Evolutionary conservation across 768 basidiomycete species (phyloP).

Genomic region (Termitomyces sp.): DNA sequence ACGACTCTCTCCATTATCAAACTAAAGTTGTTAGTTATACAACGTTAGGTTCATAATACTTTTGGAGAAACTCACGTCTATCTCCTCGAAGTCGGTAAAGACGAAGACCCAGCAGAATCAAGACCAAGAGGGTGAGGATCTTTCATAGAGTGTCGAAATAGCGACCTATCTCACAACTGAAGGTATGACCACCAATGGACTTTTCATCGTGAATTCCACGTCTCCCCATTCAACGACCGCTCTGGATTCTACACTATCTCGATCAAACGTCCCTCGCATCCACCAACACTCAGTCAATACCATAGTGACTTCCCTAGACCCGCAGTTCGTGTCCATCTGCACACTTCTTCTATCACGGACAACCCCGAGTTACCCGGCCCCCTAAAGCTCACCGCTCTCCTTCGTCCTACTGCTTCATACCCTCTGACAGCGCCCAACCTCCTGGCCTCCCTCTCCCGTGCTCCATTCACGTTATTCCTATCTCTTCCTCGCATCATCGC

Average conservation of each 20-base stretch:
- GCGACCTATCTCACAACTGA: background rate
- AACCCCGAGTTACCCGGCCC: background rate
- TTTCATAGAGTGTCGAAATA: background rate
- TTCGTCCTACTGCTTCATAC: background rate
- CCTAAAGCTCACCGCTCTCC: constrained; percentile 7
- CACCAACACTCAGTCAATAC: constrained; percentile 24
- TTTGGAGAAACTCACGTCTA: constrained; percentile 70
- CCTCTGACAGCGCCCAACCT: constrained; percentile 17
- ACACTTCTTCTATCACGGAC: background rate
- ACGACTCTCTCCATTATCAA: background rate
- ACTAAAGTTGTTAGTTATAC: background rate
- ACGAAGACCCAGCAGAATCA: constrained; percentile 36
- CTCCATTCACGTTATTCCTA: constrained; percentile 38
- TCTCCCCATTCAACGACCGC: constrained; percentile 76
- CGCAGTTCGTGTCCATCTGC: background rate
- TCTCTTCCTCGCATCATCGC: constrained; percentile 61
- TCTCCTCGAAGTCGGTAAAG: constrained; percentile 43
- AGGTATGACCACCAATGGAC: constrained; percentile 67
- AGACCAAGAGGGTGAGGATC: constrained; percentile 14
- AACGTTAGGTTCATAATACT: constrained; percentile 62
- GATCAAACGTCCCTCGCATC: constrained; percentile 44
- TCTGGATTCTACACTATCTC: constrained; percentile 63
- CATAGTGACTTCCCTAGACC: background rate
- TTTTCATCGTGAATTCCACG: constrained; percentile 67
- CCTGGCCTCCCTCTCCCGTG: background rate